Evolutionary conservation across 1,284 basidiomycete genomes (phyloP).

Genomic region (Entoloma clypeatum): DNA sequence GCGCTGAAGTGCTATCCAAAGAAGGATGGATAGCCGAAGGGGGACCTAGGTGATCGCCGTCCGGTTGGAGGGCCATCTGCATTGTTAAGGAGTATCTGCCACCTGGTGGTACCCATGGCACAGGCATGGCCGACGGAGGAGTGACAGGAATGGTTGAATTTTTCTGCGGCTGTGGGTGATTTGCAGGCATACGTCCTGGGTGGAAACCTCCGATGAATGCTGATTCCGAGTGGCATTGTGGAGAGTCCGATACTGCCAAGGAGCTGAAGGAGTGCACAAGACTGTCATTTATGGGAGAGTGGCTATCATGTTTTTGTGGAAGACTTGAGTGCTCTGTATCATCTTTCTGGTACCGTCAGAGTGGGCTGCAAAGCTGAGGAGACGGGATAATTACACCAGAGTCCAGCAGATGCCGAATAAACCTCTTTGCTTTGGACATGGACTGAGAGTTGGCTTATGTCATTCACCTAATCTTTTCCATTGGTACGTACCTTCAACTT

Average conservation of each 20-base stretch:
- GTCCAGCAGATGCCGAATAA: no score
- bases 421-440: no score
- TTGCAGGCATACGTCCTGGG: slow-evolving; percentile 18
- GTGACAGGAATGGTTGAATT: no score
- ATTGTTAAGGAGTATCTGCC: slow-evolving; percentile 50
- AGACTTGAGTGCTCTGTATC: no score
- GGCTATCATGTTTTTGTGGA: no score
- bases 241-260: slow-evolving; percentile 25
- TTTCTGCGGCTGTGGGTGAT: slow-evolving; percentile 1
- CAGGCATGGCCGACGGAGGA: slow-evolving; percentile 37
- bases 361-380: no score
- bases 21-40: slow-evolving; percentile 11
- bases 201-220: slow-evolving; percentile 42
- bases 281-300: no score
- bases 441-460: no score
- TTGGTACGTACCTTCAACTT: slow-evolving; percentile 8
- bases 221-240: slow-evolving; percentile 10
- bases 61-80: slow-evolving; percentile 49
- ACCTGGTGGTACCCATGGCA: slow-evolving; percentile 28
- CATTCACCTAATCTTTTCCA: no score
- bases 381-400: no score
- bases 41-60: slow-evolving; percentile 16
- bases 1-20: slow-evolving; percentile 7
- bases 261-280: slow-evolving; percentile 38
- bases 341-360: no score